These are phyloP conservation scores for Grigorovia jiainica DNA, from an alignment of 805 yeast genomes.

Conservation along the genomic window DNA sequence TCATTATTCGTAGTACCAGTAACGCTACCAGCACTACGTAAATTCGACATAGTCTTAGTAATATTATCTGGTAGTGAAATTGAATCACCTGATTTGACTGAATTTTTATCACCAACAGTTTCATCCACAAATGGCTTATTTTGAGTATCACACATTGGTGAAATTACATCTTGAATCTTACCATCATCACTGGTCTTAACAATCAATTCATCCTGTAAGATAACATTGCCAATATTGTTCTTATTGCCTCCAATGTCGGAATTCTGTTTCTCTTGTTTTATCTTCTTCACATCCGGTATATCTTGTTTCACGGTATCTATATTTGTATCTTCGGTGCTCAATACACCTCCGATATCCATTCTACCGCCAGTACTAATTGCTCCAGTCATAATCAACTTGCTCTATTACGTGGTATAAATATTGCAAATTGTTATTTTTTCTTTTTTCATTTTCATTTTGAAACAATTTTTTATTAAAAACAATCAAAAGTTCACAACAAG, in stretches of 20 bases:
- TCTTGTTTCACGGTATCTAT: background rate
- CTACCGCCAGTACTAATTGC: background rate
- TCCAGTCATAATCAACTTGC: too few species aligned
- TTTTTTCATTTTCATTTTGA: background rate
- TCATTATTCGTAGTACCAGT: background rate
- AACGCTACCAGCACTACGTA: too few species aligned
- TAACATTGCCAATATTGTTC: too few species aligned
- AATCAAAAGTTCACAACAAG: too few species aligned
- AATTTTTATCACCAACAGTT: background rate
- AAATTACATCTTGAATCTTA: conserved; percentile 5
- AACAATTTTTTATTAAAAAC: too few species aligned
- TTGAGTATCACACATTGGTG: conserved; percentile 2
- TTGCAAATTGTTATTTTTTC: too few species aligned
- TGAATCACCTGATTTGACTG: background rate
- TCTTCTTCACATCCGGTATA: background rate
- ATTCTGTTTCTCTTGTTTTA: too few species aligned
- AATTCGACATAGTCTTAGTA: background rate
- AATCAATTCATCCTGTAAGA: conserved; percentile 1
- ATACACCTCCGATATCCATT: background rate
- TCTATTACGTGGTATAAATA: too few species aligned
- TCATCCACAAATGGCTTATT: conserved; percentile 3
- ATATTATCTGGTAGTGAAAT: background rate
- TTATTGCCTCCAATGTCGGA: background rate
- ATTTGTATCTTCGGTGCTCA: background rate
- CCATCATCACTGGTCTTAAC: conserved; percentile 3